Evolutionary conservation across 2,329 filamentous ascomycete genomes (phyloP), one percentile per base, ranked within the genome.

Genomic region (Ascocoryne sarcoides): DNA sequence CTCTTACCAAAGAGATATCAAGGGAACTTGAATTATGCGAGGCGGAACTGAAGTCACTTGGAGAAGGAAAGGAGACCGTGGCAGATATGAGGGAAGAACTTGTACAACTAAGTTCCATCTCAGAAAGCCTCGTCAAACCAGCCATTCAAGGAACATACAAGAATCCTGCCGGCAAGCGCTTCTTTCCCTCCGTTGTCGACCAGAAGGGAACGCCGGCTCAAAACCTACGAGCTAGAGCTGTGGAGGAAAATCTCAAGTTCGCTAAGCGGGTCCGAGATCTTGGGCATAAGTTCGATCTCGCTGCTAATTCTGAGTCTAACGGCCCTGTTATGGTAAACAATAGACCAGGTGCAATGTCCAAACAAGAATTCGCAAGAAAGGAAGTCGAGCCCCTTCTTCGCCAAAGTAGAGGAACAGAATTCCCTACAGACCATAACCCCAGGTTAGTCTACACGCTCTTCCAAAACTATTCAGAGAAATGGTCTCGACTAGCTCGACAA

Each of bases 11-110:
- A 20, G 40, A 46, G 10, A 41, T 43, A 10, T 35, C 33, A 12
- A 43, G 41, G 12, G 36, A 36, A 9, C 37, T 46, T 4, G 37
- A 46, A 15, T 33, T 39, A 5, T 46, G 43, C 12, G 40, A 46
- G 9, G 29, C 19, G 7, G 43, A 46, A 31, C 18, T 46, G 18
- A 43, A 46, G 34, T 39, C 30, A 8, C 36, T 46, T 30, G 43
- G 43, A 5, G 36, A 39, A 10, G 43, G 39, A 10, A 46, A 32
- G 16, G 40, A 43, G n/a, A 40, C 39, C 2, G 28, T 46, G 10
- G 40, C 40, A 23, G 43, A 43, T 16, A 46, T 46, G 43, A 36
- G 43, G n/a, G 37, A 42, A 16, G 39, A 46, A 29, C 40, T 46
- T 1, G 37, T 33, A 10, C 36, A 42, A 5, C 23, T 46, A 3